Base-by-base conservation (phyloP, 2,329 filamentous ascomycete species). In the Pseudogymnoascus sp. region DNA sequence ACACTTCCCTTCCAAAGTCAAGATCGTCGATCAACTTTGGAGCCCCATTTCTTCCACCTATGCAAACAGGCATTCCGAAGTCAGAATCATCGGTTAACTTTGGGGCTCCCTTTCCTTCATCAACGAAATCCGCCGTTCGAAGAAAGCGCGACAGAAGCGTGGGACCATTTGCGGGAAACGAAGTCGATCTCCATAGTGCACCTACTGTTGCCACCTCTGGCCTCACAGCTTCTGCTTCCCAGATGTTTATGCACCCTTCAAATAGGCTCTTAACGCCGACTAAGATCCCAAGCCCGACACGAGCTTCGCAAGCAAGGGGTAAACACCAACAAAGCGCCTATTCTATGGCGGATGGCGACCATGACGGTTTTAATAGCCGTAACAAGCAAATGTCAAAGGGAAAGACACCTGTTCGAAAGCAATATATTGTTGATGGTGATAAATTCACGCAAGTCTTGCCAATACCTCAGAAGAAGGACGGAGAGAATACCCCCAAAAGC, bases 191-290 rank as follows among this genome's bases (percentile, higher is more conserved):
- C 14, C 62, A 65, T 15, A 65, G 65, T 47, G 36, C 59, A 20
- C 64, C 66, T 58, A 67, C 66, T n/a, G 61, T 65, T 41, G 66
- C 65, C 35, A 64, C 59, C 30, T 66, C 64, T 11, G 30, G 33
- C 7, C 57, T 67, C 7, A 66, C 66, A 30, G 64, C 62, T n/a
- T 67, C 65, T 36, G 62, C 57, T n/a, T 67, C 65, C 8, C 60
- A 36, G 53, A 38, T 33, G 33, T 36, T 50, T 30, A 57, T 39
- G 36, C 59, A 58, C 12, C 53, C 59, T 59, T 22, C 37, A 37
- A 28, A n/a, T 14, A 20, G 43, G 36, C 9, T 53, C 11, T 15
- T 53, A 53, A 37, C 41, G 4, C 41, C 61, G 20, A 36, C 59
- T 4, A 35, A 37, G 28, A 41, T 53, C 14, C 15, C 57, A 39